Base-by-base conservation (phyloP, 129 eudicot genomes). In the Oenanthe sinensis region DNA sequence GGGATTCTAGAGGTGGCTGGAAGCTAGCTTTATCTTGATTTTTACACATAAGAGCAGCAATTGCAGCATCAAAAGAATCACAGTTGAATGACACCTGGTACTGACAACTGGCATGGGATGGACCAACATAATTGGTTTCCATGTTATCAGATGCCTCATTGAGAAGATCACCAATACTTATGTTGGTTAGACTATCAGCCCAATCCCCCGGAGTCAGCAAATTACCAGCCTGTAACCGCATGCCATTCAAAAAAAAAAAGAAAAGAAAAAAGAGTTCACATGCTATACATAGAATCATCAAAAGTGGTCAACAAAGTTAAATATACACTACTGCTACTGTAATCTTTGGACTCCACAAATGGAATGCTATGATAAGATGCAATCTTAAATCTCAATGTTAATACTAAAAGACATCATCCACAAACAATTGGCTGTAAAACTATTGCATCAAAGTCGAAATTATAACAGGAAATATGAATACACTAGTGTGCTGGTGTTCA, bases 11-110 rank as follows among this genome's bases (percentile, higher is more conserved):
- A 28, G 82, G 87, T 40, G 83, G 78, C 71, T 84, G 85, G 28
- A 49, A 82, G 77, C 69, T 75, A 74, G 80, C 46, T 83, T 77
- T 89, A 24, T 81, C 79, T 79, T 85, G 82, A 81, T 87, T 84
- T 77, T 86, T 91, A 75, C 65, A 63, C 72, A 91, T 87, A 72
- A 89, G 97, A 74, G 98, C 98, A 84, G 98, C 98, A 85, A 93
- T 91, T 65, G 98, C 98, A 79, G 96, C 97, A 81, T 93, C 98
- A 79, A 93, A 93, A 22, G 98, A 93, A 84, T 93, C 98, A 46
- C 96, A 89, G 54, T 84, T 85, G 82, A 91, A 91, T 28, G 97
- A 85, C 43, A 79, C 81, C 82, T 87, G 89, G 80, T 75, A 83
- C 40, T 84, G 85, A 77, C 90, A 84, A 76, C 82, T 77, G 26